These are phyloP conservation scores for Mycotypha africana DNA, from an alignment of 371 early-diverging fungal genomes.

Conservation along the genomic window DNA sequence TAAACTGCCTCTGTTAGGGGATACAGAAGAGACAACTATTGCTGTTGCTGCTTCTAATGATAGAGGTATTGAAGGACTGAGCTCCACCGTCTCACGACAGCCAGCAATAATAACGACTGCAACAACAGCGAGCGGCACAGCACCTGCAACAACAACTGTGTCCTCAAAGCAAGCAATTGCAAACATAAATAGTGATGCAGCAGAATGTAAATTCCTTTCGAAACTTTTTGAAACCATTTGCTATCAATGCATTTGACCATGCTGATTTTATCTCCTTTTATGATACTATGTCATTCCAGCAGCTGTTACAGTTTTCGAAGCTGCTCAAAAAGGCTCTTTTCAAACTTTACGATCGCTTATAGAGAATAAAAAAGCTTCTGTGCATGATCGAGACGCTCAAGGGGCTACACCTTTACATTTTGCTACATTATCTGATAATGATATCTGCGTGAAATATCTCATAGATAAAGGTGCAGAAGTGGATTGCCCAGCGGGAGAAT, in stretches of 20 bases:
- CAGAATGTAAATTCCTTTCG: background rate
- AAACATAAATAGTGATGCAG: background rate
- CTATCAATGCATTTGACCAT: too few relatives aligned
- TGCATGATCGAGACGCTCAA: constrained; percentile 55
- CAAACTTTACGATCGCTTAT: constrained; percentile 45
- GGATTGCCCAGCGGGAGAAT: constrained; percentile 72
- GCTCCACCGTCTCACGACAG: too few relatives aligned
- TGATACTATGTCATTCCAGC: too few relatives aligned
- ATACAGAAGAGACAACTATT: too few relatives aligned
- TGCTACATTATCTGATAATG: constrained; percentile 74
- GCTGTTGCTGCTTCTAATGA: too few relatives aligned
- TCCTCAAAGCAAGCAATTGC: constrained; percentile 10
- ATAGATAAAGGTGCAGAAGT: constrained; percentile 78
- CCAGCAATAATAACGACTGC: background rate
- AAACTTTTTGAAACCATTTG: too few relatives aligned
- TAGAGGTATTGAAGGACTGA: too few relatives aligned
- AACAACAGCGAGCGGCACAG: too few relatives aligned
- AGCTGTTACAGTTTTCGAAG: constrained; percentile 47
- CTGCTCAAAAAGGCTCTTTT: constrained; percentile 66
- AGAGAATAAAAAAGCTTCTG: constrained; percentile 40
- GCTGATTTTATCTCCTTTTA: too few relatives aligned
- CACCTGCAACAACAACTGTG: constrained; percentile 1
- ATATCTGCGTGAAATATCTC: constrained; percentile 70
- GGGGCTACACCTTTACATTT: constrained; percentile 76
- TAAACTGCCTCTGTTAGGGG: constrained; percentile 4